A percentile compares a stretch with the other conserved stretches of the same genome.
Evolutionary conservation across 2,329 filamentous ascomycete genomes (phyloP).

Genomic region (Penicillium sp.): DNA sequence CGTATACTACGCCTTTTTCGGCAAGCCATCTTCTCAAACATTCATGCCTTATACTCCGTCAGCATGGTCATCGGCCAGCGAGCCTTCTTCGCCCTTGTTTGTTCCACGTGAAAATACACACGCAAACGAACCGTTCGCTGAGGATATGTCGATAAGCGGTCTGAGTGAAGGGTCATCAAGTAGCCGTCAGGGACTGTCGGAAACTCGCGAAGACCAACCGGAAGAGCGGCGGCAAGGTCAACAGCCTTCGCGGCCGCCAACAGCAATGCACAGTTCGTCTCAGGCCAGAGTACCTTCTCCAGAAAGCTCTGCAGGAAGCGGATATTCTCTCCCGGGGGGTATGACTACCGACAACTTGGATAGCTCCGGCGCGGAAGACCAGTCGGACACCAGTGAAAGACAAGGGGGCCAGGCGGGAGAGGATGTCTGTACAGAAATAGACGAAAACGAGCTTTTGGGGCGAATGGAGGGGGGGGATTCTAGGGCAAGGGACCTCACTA

Average conservation of each 20-base stretch:
- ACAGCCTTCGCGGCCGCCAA: constrained; percentile 6
- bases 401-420: constrained; percentile 2
- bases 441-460: constrained; percentile 7
- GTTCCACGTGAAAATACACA: constrained; percentile 8
- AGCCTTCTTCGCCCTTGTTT: constrained; percentile 11
- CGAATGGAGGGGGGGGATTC: constrained; percentile 7
- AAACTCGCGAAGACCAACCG: constrained; percentile 11
- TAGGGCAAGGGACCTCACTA: constrained; percentile 4
- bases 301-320: constrained; percentile 7
- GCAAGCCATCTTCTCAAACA: constrained; percentile 6
- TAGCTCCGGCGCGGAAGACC: constrained; percentile 7
- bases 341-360: constrained; percentile 8
- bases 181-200: constrained; percentile 9
- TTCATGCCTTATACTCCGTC: constrained; percentile 4
- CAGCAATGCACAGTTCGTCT: constrained; percentile 8
- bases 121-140: constrained; percentile 7
- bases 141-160: constrained; percentile 11
- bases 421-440: constrained; percentile 7
- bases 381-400: constrained; percentile 6
- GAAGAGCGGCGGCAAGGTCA: constrained; percentile 7
- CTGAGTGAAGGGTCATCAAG: constrained; percentile 8
- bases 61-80: constrained; percentile 8
- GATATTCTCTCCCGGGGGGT: constrained; percentile 4
- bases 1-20: constrained; percentile 10
- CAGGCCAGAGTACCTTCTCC: constrained; percentile 6